Evolutionary conservation across 192 early-diverging fungal species (phyloP).

Genomic region (Mortierella antarctica): DNA sequence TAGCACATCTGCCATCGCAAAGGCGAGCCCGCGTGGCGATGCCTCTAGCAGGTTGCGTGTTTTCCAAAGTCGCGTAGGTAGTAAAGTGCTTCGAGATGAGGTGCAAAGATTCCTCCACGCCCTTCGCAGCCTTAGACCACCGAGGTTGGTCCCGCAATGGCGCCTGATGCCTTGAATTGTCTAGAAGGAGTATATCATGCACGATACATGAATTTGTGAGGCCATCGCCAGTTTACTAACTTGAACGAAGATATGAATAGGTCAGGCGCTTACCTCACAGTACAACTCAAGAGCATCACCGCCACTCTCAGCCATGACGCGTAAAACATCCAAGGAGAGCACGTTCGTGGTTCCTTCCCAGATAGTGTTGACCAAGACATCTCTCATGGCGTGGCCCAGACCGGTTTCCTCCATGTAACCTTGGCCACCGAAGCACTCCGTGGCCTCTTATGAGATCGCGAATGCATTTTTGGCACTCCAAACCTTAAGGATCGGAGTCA

Average conservation of each 20-base stretch:
- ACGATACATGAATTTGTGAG: not conserved
- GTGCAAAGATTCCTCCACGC: slow-evolving; percentile 9
- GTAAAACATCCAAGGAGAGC: slow-evolving; percentile 69
- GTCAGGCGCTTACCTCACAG: slow-evolving; percentile 45
- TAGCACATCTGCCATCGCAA: slow-evolving; percentile 60
- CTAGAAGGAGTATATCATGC: not conserved
- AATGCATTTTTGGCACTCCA: slow-evolving; percentile 63
- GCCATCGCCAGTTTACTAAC: not conserved
- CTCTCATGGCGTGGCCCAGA: slow-evolving; percentile 64
- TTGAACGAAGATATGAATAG: not conserved
- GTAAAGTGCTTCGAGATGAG: slow-evolving; percentile 30
- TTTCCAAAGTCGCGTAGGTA: slow-evolving; percentile 37
- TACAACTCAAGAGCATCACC: slow-evolving; percentile 58
- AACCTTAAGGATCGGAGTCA: slow-evolving; percentile 76
- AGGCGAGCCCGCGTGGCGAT: slow-evolving; percentile 60
- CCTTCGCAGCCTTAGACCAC: slow-evolving; percentile 24
- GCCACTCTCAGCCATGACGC: slow-evolving; percentile 64
- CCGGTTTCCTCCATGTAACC: slow-evolving; percentile 83
- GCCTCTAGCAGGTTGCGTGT: slow-evolving; percentile 51
- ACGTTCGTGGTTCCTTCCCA: slow-evolving; percentile 86
- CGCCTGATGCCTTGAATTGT: slow-evolving; percentile 29
- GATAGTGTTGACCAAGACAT: slow-evolving; percentile 72
- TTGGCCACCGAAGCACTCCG: slow-evolving; percentile 78
- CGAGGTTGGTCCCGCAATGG: slow-evolving; percentile 40
- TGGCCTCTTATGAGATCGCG: slow-evolving; percentile 62